These are phyloP conservation scores for Papiliotrema flavescens DNA, from an alignment of 1,284 basidiomycete species.

Conservation along the genomic window DNA sequence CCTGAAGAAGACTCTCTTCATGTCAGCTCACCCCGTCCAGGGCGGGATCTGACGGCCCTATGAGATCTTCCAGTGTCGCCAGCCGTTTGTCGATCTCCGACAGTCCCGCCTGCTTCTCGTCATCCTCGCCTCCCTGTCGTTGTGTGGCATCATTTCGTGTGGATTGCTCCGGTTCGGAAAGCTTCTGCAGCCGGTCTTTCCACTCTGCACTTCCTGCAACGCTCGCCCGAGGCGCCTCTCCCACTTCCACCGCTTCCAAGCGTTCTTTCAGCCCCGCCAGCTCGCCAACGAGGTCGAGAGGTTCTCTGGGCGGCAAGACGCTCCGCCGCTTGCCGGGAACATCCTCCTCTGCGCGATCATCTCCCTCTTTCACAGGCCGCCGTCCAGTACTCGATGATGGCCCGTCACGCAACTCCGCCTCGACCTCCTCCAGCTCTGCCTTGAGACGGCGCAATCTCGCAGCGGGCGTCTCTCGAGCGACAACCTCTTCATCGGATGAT, in stretches of 20 bases:
- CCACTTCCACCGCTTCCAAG: slow-evolving; percentile 23
- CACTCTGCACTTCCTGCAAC: slow-evolving; percentile 5
- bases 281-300: slow-evolving; percentile 35
- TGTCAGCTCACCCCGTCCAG: slow-evolving; percentile 26
- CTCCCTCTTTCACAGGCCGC: not conserved
- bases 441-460: slow-evolving; percentile 50
- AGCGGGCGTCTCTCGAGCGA: slow-evolving; percentile 42
- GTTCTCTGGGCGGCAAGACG: slow-evolving; percentile 21
- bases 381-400: not conserved
- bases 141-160: not conserved
- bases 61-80: slow-evolving; percentile 69
- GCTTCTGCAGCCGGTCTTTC: slow-evolving; percentile 51
- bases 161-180: slow-evolving; percentile 8
- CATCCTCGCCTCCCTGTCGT: not conserved
- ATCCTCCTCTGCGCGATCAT: not conserved
- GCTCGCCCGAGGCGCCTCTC: not conserved
- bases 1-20: slow-evolving; percentile 49
- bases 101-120: slow-evolving; percentile 30
- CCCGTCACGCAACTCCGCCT: slow-evolving; percentile 40
- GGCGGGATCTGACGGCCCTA: slow-evolving; percentile 54
- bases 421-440: slow-evolving; percentile 51
- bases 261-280: slow-evolving; percentile 27
- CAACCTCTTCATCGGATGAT: slow-evolving; percentile 1
- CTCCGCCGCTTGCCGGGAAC: slow-evolving; percentile 14
- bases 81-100: slow-evolving; percentile 74